Percentiles rank a stretch among this genome's conserved stretches.
Conservation (phyloP, 75 land plant genomes). For the Chamaecyparis obtusa region DNA sequence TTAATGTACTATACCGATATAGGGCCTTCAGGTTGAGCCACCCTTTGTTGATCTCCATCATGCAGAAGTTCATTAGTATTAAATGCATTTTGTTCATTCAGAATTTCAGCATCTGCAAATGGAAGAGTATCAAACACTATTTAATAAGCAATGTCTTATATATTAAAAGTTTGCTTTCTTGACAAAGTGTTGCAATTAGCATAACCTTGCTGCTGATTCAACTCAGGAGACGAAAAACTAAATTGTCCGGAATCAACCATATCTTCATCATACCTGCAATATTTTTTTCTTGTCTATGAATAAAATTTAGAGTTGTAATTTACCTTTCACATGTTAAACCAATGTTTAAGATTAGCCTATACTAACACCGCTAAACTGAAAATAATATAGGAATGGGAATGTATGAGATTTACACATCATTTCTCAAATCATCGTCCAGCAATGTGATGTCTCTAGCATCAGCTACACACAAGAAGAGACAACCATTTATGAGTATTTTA, state of each 20-base stretch:
- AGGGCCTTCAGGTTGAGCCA: neutral
- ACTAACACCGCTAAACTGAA: too few relatives aligned
- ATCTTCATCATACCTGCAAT: neutral
- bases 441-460: constrained; percentile 55
- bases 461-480: constrained; percentile 29
- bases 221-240: neutral
- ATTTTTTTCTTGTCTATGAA: neutral
- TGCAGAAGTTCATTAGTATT: neutral
- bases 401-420: neutral
- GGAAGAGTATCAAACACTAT: neutral
- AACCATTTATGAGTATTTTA: neutral
- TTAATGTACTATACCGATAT: neutral
- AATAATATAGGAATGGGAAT: neutral
- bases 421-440: constrained; percentile 12
- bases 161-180: neutral
- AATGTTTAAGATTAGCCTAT: too few relatives aligned
- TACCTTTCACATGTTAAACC: too few relatives aligned
- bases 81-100: neutral
- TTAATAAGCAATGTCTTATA: too few relatives aligned
- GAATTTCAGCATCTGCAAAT: neutral
- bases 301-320: neutral
- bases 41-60: neutral
- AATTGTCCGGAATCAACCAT: neutral
- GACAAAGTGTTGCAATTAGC: neutral
- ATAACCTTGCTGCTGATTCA: neutral